Conservation (phyloP, 257 asterid genomes). For the Solanum corneliomulleri region DNA sequence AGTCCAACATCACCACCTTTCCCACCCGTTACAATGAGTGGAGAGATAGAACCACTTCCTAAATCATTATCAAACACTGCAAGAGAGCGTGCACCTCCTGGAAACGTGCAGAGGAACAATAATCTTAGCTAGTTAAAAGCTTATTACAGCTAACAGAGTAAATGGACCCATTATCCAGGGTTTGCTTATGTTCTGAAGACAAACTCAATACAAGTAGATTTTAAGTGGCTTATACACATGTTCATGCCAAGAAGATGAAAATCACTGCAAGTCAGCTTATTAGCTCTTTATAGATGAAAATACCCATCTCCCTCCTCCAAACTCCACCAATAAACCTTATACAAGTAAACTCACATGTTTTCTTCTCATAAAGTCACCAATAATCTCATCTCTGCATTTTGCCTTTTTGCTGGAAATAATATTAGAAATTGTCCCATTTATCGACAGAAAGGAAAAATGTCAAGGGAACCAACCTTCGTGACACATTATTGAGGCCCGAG, state of each 20-base stretch:
- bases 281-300: neutral
- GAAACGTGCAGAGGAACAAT: slow-evolving; percentile 1
- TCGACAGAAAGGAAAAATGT: neutral
- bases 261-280: neutral
- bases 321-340: neutral
- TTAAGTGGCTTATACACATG: neutral
- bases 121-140: neutral
- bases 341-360: neutral
- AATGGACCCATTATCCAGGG: neutral
- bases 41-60: slow-evolving; percentile 93
- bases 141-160: neutral
- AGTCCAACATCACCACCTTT: slow-evolving; percentile 94
- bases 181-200: neutral
- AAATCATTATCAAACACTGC: slow-evolving; percentile 84
- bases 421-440: neutral
- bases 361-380: neutral
- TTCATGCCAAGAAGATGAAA: neutral
- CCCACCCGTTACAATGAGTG: slow-evolving; percentile 91
- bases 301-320: neutral
- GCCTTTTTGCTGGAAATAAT: neutral
- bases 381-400: neutral
- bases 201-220: neutral
- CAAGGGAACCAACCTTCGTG: slow-evolving; percentile 71
- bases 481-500: slow-evolving; percentile 96
- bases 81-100: slow-evolving; percentile 92